Percentiles rank a stretch among this genome's conserved stretches.
These are phyloP conservation scores for Fusarium odoratissimum DNA, from an alignment of 2,329 filamentous ascomycete species.

Conservation along the genomic window DNA sequence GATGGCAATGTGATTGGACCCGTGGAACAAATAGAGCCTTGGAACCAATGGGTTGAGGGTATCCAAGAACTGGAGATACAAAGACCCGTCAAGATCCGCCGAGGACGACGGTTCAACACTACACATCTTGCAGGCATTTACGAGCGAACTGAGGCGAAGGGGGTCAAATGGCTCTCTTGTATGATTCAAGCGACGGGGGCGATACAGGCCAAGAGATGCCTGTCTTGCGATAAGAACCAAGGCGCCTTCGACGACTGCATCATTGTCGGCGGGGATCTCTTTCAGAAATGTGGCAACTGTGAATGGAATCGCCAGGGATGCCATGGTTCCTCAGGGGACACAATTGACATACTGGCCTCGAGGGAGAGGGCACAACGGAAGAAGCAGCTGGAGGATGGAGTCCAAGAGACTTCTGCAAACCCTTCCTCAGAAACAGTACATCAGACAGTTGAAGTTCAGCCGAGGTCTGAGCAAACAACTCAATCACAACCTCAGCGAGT, in stretches of 20 bases:
- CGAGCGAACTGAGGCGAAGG: conserved; percentile 55
- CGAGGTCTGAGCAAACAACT: neutral
- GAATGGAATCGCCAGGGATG: conserved; percentile 60
- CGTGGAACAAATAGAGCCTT: conserved; percentile 51
- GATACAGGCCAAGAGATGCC: conserved; percentile 54
- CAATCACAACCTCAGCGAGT: neutral
- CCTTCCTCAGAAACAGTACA: conserved; percentile 11
- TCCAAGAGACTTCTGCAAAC: neutral
- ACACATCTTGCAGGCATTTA: conserved; percentile 56
- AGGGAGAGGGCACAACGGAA: conserved; percentile 31
- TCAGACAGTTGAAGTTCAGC: conserved; percentile 18
- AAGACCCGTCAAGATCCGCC: conserved; percentile 56
- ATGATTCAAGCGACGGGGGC: conserved; percentile 64
- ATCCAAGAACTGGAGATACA: conserved; percentile 53
- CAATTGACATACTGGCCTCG: conserved; percentile 33
- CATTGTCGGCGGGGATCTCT: conserved; percentile 54
- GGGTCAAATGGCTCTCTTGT: conserved; percentile 59
- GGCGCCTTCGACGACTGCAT: conserved; percentile 61
- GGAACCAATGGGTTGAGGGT: conserved; percentile 55
- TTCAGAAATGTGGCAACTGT: conserved; percentile 63
- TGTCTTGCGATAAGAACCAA: conserved; percentile 55
- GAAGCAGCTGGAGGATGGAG: conserved; percentile 9
- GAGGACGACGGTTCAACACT: conserved; percentile 55
- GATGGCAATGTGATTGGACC: conserved; percentile 54
- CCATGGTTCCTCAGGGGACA: conserved; percentile 46